Evolutionary conservation across 257 asterid species (phyloP), one percentile per base, ranked within the genome.

Genomic region (Thymus quinquecostatus): DNA sequence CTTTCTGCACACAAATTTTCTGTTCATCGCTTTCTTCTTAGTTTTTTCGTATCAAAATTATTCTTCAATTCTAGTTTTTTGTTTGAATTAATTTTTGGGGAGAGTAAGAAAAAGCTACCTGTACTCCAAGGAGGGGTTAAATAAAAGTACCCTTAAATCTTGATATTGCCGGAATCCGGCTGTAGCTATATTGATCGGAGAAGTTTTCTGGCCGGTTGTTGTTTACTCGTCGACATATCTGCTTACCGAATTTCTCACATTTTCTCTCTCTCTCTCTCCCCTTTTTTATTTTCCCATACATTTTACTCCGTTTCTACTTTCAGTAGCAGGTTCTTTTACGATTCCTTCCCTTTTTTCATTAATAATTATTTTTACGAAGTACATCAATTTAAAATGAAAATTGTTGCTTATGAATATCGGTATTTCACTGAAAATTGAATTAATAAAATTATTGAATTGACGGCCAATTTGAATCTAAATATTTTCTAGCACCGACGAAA

Each of bases 131-230:
- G 38, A 41, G 30, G 82, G 84, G 82, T 80, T 60, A 36, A 61
- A n/a, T n/a, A 4, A 1, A 45, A 73, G 28, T 79, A 62, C 70
- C 82, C 82, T 64, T 49, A 30, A 5, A 53, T 85, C 87, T 82
- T 85, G 90, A 78, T 5, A 21, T 64, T 74, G 87, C 89, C 89
- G 50, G 21, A 69, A 60, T 69, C 50, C 60, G 87, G 87, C 84
- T 78, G 86, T 85, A 82, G 90, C 87, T 10, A 78, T 60, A 82
- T 48, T 28, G 1, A 78, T 11, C 10, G 12, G 60, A 66, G 87
- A 74, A 77, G 83, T 81, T 85, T 45, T 78, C 90, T 85, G 87
- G 87, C 90, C 83, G 90, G 84, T 85, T 76, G 84, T 82, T 70
- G 87, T 79, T 21, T 75, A 10, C 27, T 55, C 45, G 40, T 85